A percentile compares a stretch with the other conserved stretches of the same genome.
Evolutionary conservation across 257 asterid genomes (phyloP).

Genomic region (Penstemon barbatus): DNA sequence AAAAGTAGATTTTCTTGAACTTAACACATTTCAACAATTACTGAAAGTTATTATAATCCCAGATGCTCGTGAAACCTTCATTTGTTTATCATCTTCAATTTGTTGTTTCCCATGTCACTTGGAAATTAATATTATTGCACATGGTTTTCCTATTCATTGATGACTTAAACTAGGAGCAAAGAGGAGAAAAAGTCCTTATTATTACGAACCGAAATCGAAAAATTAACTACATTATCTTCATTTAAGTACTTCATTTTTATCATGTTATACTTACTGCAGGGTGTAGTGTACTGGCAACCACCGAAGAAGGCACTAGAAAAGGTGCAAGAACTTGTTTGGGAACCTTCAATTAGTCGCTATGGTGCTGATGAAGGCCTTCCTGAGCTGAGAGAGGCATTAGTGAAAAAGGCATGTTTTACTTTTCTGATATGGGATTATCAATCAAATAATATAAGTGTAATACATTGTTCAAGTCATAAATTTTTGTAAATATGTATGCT

Average conservation of each 20-base stretch:
- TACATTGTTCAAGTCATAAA: not conserved
- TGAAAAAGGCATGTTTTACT: slow-evolving; percentile 50
- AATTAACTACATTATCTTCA: slow-evolving; percentile 8
- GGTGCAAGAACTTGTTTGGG: slow-evolving; percentile 73
- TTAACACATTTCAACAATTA: slow-evolving; percentile 27
- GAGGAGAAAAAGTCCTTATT: not conserved
- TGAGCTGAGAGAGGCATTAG: slow-evolving; percentile 83
- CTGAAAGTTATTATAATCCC: not conserved
- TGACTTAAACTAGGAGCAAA: slow-evolving; percentile 13
- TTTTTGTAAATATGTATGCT: slow-evolving; percentile 15
- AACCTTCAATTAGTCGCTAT: slow-evolving; percentile 81
- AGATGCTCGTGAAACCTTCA: not conserved
- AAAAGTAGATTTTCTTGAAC: slow-evolving; percentile 30
- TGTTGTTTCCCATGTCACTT: slow-evolving; percentile 1
- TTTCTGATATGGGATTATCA: too few species aligned
- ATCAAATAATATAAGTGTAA: too few species aligned
- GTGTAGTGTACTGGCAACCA: slow-evolving; percentile 96
- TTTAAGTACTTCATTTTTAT: slow-evolving; percentile 1
- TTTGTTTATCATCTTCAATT: not conserved
- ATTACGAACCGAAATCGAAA: not conserved
- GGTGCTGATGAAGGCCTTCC: slow-evolving; percentile 97
- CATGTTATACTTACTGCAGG: slow-evolving; percentile 46
- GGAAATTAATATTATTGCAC: slow-evolving; percentile 12
- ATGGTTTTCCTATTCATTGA: slow-evolving; percentile 9
- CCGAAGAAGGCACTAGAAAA: slow-evolving; percentile 80